Percentiles rank a stretch among this genome's conserved stretches.
These are phyloP conservation scores for Globisporangium nodosum DNA, from an alignment of 352 stramenopile genomes.

Conservation along the genomic window DNA sequence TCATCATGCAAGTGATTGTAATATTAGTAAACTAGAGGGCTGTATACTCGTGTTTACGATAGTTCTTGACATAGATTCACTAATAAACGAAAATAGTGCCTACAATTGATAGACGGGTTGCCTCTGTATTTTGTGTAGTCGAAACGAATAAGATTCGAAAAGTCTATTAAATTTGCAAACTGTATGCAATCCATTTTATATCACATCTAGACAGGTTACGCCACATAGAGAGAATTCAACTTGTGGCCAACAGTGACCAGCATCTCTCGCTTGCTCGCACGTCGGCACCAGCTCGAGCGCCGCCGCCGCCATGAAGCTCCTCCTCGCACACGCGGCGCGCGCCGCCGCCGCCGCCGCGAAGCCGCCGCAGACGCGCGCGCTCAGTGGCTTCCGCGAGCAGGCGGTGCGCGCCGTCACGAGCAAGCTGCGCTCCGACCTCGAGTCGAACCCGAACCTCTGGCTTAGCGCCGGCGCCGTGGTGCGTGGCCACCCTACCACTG, in stretches of 20 bases:
- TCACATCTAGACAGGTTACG: too few relatives aligned
- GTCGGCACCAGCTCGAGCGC: background rate
- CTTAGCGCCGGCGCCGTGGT: slow-evolving; percentile 74
- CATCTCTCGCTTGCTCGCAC: background rate
- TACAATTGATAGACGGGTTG: too few relatives aligned
- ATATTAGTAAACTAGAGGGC: too few relatives aligned
- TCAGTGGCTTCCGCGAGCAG: slow-evolving; percentile 61
- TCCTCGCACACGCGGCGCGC: slow-evolving; percentile 3
- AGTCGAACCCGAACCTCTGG: slow-evolving; percentile 80
- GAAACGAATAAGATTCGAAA: too few relatives aligned
- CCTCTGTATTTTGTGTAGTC: too few relatives aligned
- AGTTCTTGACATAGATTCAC: too few relatives aligned
- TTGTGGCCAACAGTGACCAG: background rate
- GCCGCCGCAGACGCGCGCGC: slow-evolving; percentile 12
- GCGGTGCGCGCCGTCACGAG: slow-evolving; percentile 50
- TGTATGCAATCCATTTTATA: too few relatives aligned
- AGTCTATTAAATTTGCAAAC: too few relatives aligned
- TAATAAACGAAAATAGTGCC: too few relatives aligned
- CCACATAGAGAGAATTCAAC: too few relatives aligned
- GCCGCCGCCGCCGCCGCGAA: background rate
- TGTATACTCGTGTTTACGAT: too few relatives aligned
- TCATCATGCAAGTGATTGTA: too few relatives aligned
- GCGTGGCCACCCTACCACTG: slow-evolving; percentile 11
- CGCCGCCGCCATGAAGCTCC: slow-evolving; percentile 5
- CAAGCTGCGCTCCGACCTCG: slow-evolving; percentile 62